Conservation (phyloP, 2,329 filamentous ascomycete genomes). For the Ophiostoma sp. region DNA sequence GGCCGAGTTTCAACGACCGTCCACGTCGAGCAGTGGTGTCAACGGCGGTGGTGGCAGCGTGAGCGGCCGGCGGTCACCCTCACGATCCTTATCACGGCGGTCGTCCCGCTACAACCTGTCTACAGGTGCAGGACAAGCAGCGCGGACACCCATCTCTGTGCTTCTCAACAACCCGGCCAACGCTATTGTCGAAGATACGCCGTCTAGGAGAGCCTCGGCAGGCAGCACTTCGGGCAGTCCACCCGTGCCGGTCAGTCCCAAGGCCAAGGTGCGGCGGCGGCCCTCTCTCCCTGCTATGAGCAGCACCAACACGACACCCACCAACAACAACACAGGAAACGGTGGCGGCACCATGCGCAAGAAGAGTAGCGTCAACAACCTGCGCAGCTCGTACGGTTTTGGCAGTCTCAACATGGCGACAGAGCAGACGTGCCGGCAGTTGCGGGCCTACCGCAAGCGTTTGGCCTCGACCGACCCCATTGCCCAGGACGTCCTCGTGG, state of each 20-base stretch:
- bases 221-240: constrained; percentile 49
- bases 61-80: constrained; percentile 54
- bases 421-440: constrained; percentile 62
- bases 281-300: constrained; percentile 58
- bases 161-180: constrained; percentile 46
- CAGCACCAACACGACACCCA: constrained; percentile 32
- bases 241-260: constrained; percentile 50
- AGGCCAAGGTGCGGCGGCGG: constrained; percentile 45
- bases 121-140: constrained; percentile 30
- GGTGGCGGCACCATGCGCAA: constrained; percentile 42
- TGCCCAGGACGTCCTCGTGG: constrained; percentile 58
- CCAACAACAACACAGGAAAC: not conserved
- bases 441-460: constrained; percentile 64
- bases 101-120: constrained; percentile 54
- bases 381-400: constrained; percentile 41
- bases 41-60: constrained; percentile 11
- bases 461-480: constrained; percentile 56
- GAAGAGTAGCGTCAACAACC: constrained; percentile 39
- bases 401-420: constrained; percentile 63
- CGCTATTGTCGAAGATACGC: constrained; percentile 47
- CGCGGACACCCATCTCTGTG: constrained; percentile 44
- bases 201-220: constrained; percentile 50
- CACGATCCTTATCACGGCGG: constrained; percentile 54
- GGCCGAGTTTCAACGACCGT: constrained; percentile 69
- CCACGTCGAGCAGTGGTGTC: constrained; percentile 33